Base-by-base conservation (phyloP, 768 basidiomycete species). In the Leucogyrophana mollusca region DNA sequence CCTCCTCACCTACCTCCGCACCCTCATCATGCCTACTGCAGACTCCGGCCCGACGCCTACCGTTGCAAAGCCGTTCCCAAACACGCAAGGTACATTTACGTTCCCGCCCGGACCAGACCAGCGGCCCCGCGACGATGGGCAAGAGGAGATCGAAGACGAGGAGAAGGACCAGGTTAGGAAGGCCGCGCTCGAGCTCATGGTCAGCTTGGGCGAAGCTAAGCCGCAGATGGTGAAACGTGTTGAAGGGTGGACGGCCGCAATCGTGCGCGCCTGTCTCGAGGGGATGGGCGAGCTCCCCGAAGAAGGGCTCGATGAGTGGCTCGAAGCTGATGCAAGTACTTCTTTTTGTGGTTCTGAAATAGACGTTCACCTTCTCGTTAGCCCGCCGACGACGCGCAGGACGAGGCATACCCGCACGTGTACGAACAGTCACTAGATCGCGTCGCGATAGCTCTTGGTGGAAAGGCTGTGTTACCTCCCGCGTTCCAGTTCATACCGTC, bases 351-450 rank as follows among this genome's bases (percentile, higher is more conserved):
- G 47, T n/a, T n/a, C n/a, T n/a, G n/a, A n/a, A n/a, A n/a, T n/a
- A n/a, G 35, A 33, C 27, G 27, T 51, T 50, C 40, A 43, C 30
- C 24, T 18, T 27, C 35, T 27, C 37, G 40, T 30, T 56, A 88
- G 84, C 85, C 84, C 5, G 80, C 85, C 2, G 71, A 79, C 4
- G 78, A 88, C 7, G 68, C 78, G 0, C 75, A 79, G 34, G 73
- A 72, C 21, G 85, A 87, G 34, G 75, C 70, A 1, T 83, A 85
- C 33, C 87, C 85, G 2, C 83, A 82, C 25, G 73, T 87, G 21
- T 91, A 90, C 49, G 92, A 95, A 54, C 89, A 93, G 52, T 77
- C 86, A 0, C 66, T 94, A 2, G 93, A 95, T 62, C 72, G 92
- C 7, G 62, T 94, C 3, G 87, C 92, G 9, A 83, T 83, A 62